Evolutionary conservation across 441 rosid species (phyloP), one percentile per base, ranked within the genome.

Genomic region (Arabidopsis hybrid): DNA sequence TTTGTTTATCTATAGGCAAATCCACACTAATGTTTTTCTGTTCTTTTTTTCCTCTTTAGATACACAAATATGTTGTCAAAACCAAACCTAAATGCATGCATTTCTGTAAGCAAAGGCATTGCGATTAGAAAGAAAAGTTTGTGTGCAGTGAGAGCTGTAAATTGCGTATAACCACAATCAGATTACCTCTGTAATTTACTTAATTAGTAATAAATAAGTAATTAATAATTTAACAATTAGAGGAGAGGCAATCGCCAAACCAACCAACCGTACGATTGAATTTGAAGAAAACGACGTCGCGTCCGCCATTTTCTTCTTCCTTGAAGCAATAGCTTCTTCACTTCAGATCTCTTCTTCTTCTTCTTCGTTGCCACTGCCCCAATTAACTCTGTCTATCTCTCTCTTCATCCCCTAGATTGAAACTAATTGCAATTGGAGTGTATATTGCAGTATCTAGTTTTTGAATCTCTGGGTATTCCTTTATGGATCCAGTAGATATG

Each of bases 271-370:
- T 49, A 8, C 53, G 26, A 8, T 26, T 49, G 29, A 49, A 17
- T 17, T 17, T 49, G 29, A 49, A 0, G 53, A 49, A 17, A 49
- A 17, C 53, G 53, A 49, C 53, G 53, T 49, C 53, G 26, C 12
- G 12, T 17, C 53, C 12, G 53, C 53, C 53, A 49, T 49, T 16
- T 47, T 43, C 47, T 43, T 13, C 50, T 45, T 45, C 50, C 53
- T 49, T 49, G 53, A 49, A 49, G 53, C 53, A 49, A 16, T 46
- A 46, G 18, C 11, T 16, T 17, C 26, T 14, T 47, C 32, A 31
- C 53, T 17, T 49, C 12, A 46, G 51, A 46, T 46, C 51, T 46
- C 53, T 49, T 49, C 53, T 42, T 42, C 47, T 42, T 21, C 52
- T 4, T 21, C 26, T 21, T 21, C 26, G 21, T n/a, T 14, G 17